Evolutionary conservation across 805 yeast genomes (phyloP).

Genomic region (Ogataea allantospora): DNA sequence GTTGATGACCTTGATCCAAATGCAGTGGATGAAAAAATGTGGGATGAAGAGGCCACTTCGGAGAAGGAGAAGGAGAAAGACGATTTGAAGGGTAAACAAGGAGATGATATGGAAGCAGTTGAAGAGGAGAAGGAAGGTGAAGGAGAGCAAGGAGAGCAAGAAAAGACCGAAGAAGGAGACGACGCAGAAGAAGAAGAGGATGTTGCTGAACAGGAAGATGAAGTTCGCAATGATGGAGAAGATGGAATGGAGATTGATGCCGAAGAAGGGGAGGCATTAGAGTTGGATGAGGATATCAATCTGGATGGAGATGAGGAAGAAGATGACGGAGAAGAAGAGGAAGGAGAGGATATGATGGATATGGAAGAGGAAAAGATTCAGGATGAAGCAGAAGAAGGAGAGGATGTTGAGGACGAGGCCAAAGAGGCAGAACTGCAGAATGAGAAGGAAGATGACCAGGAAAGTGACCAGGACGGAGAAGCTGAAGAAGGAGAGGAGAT

Average conservation of each 20-base stretch:
- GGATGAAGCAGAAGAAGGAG: constrained; percentile 29
- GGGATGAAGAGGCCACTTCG: constrained; percentile 87
- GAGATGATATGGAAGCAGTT: constrained; percentile 51
- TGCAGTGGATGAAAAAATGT: constrained; percentile 95
- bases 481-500: constrained; percentile 61
- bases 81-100: constrained; percentile 54
- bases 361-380: constrained; percentile 31
- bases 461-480: no score
- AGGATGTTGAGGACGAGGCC: constrained; percentile 31
- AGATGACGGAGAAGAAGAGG: constrained; percentile 32
- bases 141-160: constrained; percentile 35
- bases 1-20: constrained; percentile 89
- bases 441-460: background rate
- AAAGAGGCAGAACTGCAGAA: constrained; percentile 35
- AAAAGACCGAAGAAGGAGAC: constrained; percentile 39
- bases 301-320: constrained; percentile 30
- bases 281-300: constrained; percentile 19
- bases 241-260: constrained; percentile 20
- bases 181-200: constrained; percentile 72
- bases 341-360: constrained; percentile 20
- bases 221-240: constrained; percentile 31
- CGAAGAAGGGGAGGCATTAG: constrained; percentile 26
- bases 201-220: constrained; percentile 29
- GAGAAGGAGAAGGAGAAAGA: constrained; percentile 83
- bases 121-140: constrained; percentile 40